These are phyloP conservation scores for Aristolochia californica DNA, from an alignment of 164 flowering plant genomes.

Conservation along the genomic window DNA sequence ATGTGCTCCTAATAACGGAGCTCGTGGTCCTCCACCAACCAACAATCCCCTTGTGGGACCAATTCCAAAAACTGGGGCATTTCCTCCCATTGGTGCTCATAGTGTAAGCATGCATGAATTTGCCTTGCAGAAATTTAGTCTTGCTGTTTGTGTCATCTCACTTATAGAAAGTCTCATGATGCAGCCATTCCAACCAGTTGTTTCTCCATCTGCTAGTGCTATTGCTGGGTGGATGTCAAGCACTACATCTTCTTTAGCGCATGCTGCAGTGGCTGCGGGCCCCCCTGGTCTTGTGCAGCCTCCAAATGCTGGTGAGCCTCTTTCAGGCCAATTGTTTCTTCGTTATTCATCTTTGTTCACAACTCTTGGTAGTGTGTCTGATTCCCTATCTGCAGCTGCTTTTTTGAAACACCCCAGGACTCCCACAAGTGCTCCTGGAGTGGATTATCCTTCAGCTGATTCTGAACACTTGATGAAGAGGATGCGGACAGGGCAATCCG, in stretches of 20 bases:
- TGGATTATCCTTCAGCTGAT: conserved; percentile 65
- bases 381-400: conserved; percentile 27
- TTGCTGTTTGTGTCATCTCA: too few species aligned
- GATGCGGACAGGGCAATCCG: conserved; percentile 50
- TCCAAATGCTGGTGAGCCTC: conserved; percentile 9
- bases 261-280: conserved; percentile 13
- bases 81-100: conserved; percentile 14
- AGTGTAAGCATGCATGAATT: conserved; percentile 4
- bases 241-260: conserved; percentile 11
- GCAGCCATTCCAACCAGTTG: conserved; percentile 18
- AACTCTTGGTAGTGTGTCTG: neutral
- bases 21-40: conserved; percentile 12
- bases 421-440: conserved; percentile 44
- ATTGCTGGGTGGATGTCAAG: conserved; percentile 15
- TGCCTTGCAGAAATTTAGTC: neutral
- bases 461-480: conserved; percentile 70
- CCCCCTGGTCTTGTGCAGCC: conserved; percentile 16
- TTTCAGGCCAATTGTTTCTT: neutral
- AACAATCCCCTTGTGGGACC: conserved; percentile 12
- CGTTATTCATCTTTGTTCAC: neutral
- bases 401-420: conserved; percentile 63
- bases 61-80: conserved; percentile 14
- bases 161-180: neutral
- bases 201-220: conserved; percentile 13
- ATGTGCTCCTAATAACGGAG: conserved; percentile 13